Base-by-base conservation (phyloP, 768 basidiomycete species). In the Neoboletus subvelutipes region DNA sequence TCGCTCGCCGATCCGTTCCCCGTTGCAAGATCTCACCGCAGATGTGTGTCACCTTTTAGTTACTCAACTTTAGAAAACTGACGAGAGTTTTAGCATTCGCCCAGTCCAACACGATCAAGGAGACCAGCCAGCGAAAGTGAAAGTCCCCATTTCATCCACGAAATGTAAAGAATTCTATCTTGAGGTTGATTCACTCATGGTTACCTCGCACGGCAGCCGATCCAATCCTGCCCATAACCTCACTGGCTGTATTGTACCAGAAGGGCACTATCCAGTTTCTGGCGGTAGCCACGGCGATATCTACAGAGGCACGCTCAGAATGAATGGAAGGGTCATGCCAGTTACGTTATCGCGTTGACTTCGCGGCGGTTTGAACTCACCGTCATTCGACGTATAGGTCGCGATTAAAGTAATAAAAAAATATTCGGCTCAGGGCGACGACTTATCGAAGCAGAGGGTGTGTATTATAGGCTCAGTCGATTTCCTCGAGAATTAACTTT, bases 381-480 rank as follows among this genome's bases (percentile, higher is more conserved):
- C 13, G 4, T 26, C n/a, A 26, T 18, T 42, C 6, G 3, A 37
- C 22, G 4, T 33, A 5, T 28, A 64, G 67, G 67, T 69, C 6
- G 64, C 68, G 0, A 57, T 69, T 45, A 69, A 69, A 50, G 69
- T 57, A 5, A 69, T 69, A 4, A 66, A 64, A 41, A 56, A 33
- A 26, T 69, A 71, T 43, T 24, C 41, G 31, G 48, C 45, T 11
- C 55, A 66, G n/a, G 58, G 50, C 5, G 37, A 62, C 2, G 60
- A 62, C 24, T 3, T 24, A n/a, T 58, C 64, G 5, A 60, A 60
- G n/a, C 49, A 20, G 11, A 68, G 57, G 50, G 64, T 69, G 0
- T 39, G 57, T 46, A 15, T 22, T n/a, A 6, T 31, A 0, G 1
- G 1, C 7, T n/a, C 6, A 1, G 8, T 26, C 18, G 4, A 15